These are phyloP conservation scores for Hortiboletus flavorubellus DNA, from an alignment of 768 basidiomycete genomes.

Conservation along the genomic window DNA sequence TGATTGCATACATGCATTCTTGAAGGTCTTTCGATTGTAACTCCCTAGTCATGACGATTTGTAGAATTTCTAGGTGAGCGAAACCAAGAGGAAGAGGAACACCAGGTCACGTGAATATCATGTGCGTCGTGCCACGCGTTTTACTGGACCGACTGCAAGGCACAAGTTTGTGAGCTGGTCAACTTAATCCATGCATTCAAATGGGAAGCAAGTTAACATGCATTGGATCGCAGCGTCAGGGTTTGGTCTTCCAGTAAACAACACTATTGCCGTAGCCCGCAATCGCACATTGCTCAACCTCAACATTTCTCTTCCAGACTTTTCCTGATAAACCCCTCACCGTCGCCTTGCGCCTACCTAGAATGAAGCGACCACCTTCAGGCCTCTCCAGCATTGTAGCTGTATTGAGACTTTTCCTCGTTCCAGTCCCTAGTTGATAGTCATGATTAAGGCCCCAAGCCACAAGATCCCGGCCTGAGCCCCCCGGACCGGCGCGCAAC, in stretches of 20 bases:
- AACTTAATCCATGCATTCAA: too few relatives aligned
- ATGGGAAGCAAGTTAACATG: not conserved
- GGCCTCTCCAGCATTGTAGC: slow-evolving; percentile 50
- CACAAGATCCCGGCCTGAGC: slow-evolving; percentile 59
- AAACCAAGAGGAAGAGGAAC: not conserved
- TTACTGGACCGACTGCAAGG: too few relatives aligned
- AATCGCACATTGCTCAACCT: slow-evolving; percentile 62
- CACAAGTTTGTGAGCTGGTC: too few relatives aligned
- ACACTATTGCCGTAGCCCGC: slow-evolving; percentile 62
- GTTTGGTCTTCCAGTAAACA: slow-evolving; percentile 65
- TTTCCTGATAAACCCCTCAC: slow-evolving; percentile 60
- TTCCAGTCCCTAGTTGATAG: slow-evolving; percentile 75
- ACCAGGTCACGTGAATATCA: slow-evolving; percentile 14
- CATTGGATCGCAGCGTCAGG: not conserved
- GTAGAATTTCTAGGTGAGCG: not conserved
- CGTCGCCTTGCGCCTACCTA: slow-evolving; percentile 47
- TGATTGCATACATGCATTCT: slow-evolving; percentile 31
- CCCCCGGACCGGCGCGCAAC: slow-evolving; percentile 44
- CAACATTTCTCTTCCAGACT: slow-evolving; percentile 54
- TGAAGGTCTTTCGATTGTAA: slow-evolving; percentile 33
- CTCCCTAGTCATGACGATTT: slow-evolving; percentile 25
- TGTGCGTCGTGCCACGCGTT: slow-evolving; percentile 10
- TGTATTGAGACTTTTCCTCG: slow-evolving; percentile 52
- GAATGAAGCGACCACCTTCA: slow-evolving; percentile 58
- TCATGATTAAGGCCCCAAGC: slow-evolving; percentile 74